These are phyloP conservation scores for Pythium aristosporum DNA, from an alignment of 352 stramenopile genomes.

Conservation along the genomic window DNA sequence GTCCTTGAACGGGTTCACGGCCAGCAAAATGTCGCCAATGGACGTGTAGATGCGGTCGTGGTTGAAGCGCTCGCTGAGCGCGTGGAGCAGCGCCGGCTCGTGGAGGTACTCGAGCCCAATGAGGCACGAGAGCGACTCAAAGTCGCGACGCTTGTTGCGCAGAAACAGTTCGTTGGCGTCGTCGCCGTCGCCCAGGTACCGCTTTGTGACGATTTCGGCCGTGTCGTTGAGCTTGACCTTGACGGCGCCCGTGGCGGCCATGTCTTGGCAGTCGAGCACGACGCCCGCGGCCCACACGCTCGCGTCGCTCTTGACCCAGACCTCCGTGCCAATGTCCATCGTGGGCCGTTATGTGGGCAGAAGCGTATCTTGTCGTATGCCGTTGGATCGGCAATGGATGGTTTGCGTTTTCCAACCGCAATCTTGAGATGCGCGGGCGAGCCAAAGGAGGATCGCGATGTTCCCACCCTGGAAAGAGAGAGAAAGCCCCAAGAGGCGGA, in stretches of 20 bases:
- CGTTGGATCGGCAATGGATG: background rate
- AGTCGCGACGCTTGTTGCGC: slow-evolving; percentile 64
- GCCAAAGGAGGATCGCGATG: no score
- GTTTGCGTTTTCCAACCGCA: background rate
- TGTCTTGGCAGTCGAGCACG: slow-evolving; percentile 66
- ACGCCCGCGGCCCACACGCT: slow-evolving; percentile 66
- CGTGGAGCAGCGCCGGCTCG: slow-evolving; percentile 79
- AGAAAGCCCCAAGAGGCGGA: background rate
- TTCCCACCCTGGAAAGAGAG: background rate
- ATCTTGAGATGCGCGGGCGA: background rate
- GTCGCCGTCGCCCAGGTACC: slow-evolving; percentile 31
- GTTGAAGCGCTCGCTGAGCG: slow-evolving; percentile 71
- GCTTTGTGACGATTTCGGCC: slow-evolving; percentile 41
- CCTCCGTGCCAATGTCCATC: slow-evolving; percentile 83
- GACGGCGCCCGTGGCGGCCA: slow-evolving; percentile 35
- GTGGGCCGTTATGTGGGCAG: background rate
- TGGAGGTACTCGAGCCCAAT: slow-evolving; percentile 82
- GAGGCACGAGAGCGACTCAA: slow-evolving; percentile 58
- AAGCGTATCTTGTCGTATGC: background rate
- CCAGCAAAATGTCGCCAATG: slow-evolving; percentile 84
- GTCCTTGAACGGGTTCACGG: slow-evolving; percentile 82
- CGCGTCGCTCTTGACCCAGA: slow-evolving; percentile 74
- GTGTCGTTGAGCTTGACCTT: slow-evolving; percentile 48
- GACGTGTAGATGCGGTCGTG: slow-evolving; percentile 86
- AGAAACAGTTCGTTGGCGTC: slow-evolving; percentile 57